Conservation (phyloP, 2,329 filamentous ascomycete genomes). For the Torrubiellomyces zombiae region DNA sequence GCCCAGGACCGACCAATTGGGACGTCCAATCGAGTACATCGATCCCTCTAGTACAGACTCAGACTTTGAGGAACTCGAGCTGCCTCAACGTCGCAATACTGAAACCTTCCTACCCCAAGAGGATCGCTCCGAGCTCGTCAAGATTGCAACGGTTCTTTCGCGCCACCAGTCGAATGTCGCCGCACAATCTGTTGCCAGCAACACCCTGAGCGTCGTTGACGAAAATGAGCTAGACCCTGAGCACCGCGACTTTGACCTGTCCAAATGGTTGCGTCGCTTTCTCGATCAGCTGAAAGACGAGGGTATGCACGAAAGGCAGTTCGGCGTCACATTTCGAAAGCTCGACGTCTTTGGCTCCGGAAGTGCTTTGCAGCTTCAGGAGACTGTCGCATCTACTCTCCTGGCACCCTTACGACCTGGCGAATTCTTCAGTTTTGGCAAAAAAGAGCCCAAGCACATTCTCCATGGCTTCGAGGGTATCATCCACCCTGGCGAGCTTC, state of each 20-base stretch:
- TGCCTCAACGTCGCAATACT: constrained; percentile 3
- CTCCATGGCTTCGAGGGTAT: constrained; percentile 48
- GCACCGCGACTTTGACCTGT: constrained; percentile 21
- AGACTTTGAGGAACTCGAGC: constrained; percentile 1
- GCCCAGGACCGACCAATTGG: no score
- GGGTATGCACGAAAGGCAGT: constrained; percentile 32
- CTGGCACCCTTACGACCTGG: constrained; percentile 38
- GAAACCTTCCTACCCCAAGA: constrained; percentile 13
- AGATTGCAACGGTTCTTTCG: constrained; percentile 22
- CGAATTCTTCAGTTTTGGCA: constrained; percentile 33
- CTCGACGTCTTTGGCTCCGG: constrained; percentile 52
- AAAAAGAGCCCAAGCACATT: constrained; percentile 38
- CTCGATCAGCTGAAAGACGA: constrained; percentile 31
- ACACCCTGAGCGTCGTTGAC: constrained; percentile 8
- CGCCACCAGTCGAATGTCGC: constrained; percentile 14
- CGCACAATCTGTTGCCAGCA: constrained; percentile 4
- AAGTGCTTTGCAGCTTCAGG: constrained; percentile 49
- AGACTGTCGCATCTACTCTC: constrained; percentile 45
- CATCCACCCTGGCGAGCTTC: constrained; percentile 46
- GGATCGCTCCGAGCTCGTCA: constrained; percentile 19
- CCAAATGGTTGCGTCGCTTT: constrained; percentile 23
- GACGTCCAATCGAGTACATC: constrained; percentile 1
- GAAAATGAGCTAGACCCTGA: constrained; percentile 20
- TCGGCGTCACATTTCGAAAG: constrained; percentile 47
- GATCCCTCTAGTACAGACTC: not conserved